Base-by-base conservation (phyloP, 352 stramenopile species). In the Saprolegnia parasitica region DNA sequence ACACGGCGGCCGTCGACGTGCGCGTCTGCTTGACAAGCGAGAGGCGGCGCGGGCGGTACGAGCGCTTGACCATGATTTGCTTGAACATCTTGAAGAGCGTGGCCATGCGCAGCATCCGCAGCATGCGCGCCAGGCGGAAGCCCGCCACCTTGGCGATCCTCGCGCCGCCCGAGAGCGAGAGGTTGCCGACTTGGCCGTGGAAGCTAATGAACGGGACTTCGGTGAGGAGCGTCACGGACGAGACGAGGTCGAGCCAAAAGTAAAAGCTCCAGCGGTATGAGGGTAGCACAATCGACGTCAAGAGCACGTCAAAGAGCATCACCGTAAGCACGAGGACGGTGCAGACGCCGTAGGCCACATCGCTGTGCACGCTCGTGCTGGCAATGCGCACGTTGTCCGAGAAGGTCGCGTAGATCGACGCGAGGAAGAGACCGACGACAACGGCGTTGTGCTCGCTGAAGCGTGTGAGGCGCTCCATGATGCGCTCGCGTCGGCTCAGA, bases 351-450 rank as follows among this genome's bases (percentile, higher is more conserved):
- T 98, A 98, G 0, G 77, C 67, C 56, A 80, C 78, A 76, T 98
- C 94, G 16, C 81, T 85, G 0, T 63, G 63, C n/a, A 80, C 80
- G n/a, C 74, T 71, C 58, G 94, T 89, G 46, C 81, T 58, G 23
- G 89, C 84, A 23, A 96, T 68, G n/a, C 89, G 80, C 29, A 98
- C 81, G 75, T 98, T 92, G 72, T 97, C 90, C 23, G 88, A 84
- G 56, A 97, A 98, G 24, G 98, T 84, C 37, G 90, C 91, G 76
- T 96, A 98, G 45, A 97, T 73, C 10, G 93, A 98, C 47, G 97
- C 79, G 10, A 96, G 4, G 10, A 95, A 86, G 87, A 98, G 97
- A 56, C 91, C 70, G 18, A 24, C 40, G 15, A 67, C 21, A 3
- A 67, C 60, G 1, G 11, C 20, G 16, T 60, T n/a, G 52, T 35